Conservation (phyloP, 2,329 filamentous ascomycete genomes). For the Colletotrichum nymphaeae region DNA sequence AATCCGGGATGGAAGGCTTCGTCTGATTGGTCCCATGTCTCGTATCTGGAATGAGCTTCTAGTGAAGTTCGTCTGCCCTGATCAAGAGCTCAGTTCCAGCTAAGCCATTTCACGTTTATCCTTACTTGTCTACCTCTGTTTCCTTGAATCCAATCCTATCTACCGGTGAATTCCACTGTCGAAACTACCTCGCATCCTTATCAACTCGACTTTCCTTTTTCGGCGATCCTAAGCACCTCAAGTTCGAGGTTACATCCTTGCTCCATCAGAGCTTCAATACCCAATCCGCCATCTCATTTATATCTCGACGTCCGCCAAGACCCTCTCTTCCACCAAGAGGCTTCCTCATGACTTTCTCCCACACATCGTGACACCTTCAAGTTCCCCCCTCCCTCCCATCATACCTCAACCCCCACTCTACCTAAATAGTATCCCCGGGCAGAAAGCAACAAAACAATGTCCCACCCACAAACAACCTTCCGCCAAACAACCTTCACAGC, state of each 20-base stretch:
- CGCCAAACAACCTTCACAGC: conserved; percentile 48
- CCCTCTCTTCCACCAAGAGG: not conserved
- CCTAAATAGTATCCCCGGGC: not conserved
- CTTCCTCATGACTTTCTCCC: not conserved
- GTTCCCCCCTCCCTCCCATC: no score
- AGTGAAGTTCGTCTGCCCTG: not conserved
- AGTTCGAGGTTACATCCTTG: conserved; percentile 2
- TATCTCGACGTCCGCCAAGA: not conserved
- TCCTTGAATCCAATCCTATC: not conserved
- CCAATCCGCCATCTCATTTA: not conserved
- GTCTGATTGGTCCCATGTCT: not conserved
- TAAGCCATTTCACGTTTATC: not conserved
- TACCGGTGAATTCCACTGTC: not conserved
- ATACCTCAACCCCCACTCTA: no score
- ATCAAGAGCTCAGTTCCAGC: not conserved
- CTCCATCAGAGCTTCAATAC: not conserved
- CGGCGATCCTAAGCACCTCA: not conserved
- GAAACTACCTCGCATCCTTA: not conserved
- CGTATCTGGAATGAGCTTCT: not conserved
- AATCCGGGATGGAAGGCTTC: conserved; percentile 2
- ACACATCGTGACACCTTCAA: not conserved
- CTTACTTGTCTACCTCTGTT: not conserved
- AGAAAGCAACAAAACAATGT: conserved; percentile 42
- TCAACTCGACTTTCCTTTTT: conserved; percentile 12
- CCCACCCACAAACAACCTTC: conserved; percentile 50